These are phyloP conservation scores for Pulveroboletus sp. DNA, from an alignment of 1,284 basidiomycete genomes.

Conservation along the genomic window DNA sequence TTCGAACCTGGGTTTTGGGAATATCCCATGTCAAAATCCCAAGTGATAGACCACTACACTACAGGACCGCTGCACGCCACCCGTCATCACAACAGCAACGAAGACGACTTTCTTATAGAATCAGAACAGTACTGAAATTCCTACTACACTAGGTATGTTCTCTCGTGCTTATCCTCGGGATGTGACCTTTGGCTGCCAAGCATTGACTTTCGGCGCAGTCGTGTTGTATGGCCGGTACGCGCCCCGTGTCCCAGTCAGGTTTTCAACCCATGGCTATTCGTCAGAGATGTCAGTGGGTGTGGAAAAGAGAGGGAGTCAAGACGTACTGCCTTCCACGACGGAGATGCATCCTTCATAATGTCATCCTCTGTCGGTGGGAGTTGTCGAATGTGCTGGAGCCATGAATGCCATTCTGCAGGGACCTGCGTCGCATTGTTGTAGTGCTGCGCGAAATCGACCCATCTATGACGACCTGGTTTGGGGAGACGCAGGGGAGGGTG, in stretches of 20 bases:
- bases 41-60: slow-evolving; percentile 31
- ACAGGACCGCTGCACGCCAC: slow-evolving; percentile 14
- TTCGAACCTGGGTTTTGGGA: slow-evolving; percentile 29
- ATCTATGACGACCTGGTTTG: slow-evolving; percentile 78
- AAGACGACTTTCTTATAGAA: not conserved
- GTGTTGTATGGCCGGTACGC: slow-evolving; percentile 90
- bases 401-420: slow-evolving; percentile 92
- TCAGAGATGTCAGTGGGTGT: not conserved
- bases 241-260: slow-evolving; percentile 87
- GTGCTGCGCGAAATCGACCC: slow-evolving; percentile 91
- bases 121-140: not conserved
- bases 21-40: slow-evolving; percentile 22
- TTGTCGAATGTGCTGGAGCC: slow-evolving; percentile 88
- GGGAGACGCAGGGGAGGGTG: not conserved
- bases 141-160: not conserved
- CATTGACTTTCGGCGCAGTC: slow-evolving; percentile 70
- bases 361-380: slow-evolving; percentile 75
- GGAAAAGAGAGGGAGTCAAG: not conserved
- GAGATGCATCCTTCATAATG: slow-evolving; percentile 63
- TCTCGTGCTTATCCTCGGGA: slow-evolving; percentile 37
- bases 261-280: slow-evolving; percentile 74
- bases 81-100: not conserved
- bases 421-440: slow-evolving; percentile 88
- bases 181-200: slow-evolving; percentile 79
- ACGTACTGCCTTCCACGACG: slow-evolving; percentile 82